These are phyloP conservation scores for Parafenestella ontariensis DNA, from an alignment of 2,329 filamentous ascomycete species.

Conservation along the genomic window DNA sequence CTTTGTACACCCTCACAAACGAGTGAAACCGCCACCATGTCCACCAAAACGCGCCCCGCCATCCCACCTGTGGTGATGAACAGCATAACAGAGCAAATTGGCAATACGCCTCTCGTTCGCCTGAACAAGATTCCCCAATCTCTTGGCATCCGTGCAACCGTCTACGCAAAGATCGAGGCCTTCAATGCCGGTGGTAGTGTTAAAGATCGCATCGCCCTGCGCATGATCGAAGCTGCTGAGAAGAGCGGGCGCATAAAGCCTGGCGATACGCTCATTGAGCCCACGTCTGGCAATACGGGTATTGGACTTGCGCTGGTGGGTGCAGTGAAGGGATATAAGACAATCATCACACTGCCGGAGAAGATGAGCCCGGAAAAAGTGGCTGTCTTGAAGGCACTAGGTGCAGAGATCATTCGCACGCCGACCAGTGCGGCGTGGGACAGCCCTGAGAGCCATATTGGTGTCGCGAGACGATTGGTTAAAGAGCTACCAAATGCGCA, in stretches of 20 bases:
- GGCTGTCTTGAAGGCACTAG: conserved; percentile 88
- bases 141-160: conserved; percentile 84
- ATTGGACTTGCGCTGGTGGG: conserved; percentile 94
- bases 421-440: conserved; percentile 96
- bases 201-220: conserved; percentile 92
- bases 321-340: conserved; percentile 96
- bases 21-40: conserved; percentile 47
- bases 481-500: conserved; percentile 97
- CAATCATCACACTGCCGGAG: conserved; percentile 97
- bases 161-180: conserved; percentile 90
- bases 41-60: conserved; percentile 57
- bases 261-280: conserved; percentile 96
- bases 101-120: conserved; percentile 92
- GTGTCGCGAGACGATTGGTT: conserved; percentile 85
- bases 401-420: conserved; percentile 96
- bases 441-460: conserved; percentile 94
- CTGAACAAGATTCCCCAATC: conserved; percentile 93
- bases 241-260: conserved; percentile 91
- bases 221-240: conserved; percentile 98
- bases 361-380: conserved; percentile 99
- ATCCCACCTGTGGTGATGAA: conserved; percentile 65
- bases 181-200: conserved; percentile 95
- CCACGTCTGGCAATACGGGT: conserved; percentile 96
- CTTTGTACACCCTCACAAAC: not conserved
- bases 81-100: conserved; percentile 85